Percentiles rank a stretch among this genome's conserved stretches.
phyloP scores from a whole-genome alignment of 2,329 filamentous ascomycete genomes.

The Alternaria longipes region DNA sequence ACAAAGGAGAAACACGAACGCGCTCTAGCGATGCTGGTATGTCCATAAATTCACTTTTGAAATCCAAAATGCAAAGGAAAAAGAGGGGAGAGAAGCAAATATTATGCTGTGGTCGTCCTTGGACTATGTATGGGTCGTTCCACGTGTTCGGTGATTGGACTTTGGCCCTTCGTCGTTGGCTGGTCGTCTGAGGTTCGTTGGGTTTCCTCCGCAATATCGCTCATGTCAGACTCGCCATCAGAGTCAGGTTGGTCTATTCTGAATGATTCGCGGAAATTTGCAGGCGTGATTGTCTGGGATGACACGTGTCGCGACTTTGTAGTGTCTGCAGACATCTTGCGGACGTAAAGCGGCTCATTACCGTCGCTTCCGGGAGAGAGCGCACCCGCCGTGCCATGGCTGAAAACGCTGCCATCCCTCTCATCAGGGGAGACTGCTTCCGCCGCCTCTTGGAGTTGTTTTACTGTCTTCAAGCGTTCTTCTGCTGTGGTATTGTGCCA shows the following conservation, averaged over 20 bases:
- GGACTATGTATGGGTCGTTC: slow-evolving; percentile 19
- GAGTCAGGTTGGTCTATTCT: slow-evolving; percentile 34
- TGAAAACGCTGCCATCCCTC: slow-evolving; percentile 37
- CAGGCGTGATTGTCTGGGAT: slow-evolving; percentile 47
- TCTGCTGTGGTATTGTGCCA: slow-evolving; percentile 69
- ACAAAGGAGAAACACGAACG: slow-evolving; percentile 17
- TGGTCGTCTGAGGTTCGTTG: slow-evolving; percentile 19
- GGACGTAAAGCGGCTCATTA: slow-evolving; percentile 34
- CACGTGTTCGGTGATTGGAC: slow-evolving; percentile 21
- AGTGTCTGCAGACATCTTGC: slow-evolving; percentile 35
- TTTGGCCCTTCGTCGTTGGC: slow-evolving; percentile 24
- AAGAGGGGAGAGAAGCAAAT: slow-evolving; percentile 7
- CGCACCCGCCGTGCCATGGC: slow-evolving; percentile 33
- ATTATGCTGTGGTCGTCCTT: slow-evolving; percentile 28
- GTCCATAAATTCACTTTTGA: slow-evolving; percentile 26
- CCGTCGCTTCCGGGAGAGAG: slow-evolving; percentile 30
- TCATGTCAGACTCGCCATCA: slow-evolving; percentile 43
- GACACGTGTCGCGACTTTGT: slow-evolving; percentile 49
- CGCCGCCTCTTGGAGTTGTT: slow-evolving; percentile 47
- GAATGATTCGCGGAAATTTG: slow-evolving; percentile 35
- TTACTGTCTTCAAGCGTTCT: slow-evolving; percentile 51
- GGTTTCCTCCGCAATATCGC: slow-evolving; percentile 46
- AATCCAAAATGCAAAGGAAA: slow-evolving; percentile 26
- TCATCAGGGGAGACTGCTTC: slow-evolving; percentile 40
- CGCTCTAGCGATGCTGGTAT: slow-evolving; percentile 29